A percentile compares a stretch with the other conserved stretches of the same genome.
phyloP scores from a whole-genome alignment of 257 asterid species.

The Solanum corneliomulleri region DNA sequence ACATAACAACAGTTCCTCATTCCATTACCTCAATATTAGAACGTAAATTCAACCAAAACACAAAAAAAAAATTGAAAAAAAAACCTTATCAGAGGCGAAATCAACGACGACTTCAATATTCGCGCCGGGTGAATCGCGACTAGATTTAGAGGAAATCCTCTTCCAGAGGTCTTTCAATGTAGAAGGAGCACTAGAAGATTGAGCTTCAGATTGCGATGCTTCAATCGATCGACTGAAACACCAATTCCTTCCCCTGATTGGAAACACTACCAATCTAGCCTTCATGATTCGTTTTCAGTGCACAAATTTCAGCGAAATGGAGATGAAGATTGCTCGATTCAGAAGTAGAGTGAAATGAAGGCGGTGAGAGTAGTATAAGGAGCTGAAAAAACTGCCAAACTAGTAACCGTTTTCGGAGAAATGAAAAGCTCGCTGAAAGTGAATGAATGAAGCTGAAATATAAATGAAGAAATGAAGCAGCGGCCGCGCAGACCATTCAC shows the following conservation, averaged over 20 bases:
- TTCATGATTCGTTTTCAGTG: slow-evolving; percentile 31
- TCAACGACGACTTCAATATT: slow-evolving; percentile 59
- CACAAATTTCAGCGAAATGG: neutral
- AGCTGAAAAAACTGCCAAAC: neutral
- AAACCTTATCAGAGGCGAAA: slow-evolving; percentile 69
- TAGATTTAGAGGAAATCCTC: slow-evolving; percentile 18
- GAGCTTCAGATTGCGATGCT: slow-evolving; percentile 27
- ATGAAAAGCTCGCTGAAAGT: neutral
- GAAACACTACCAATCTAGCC: slow-evolving; percentile 75
- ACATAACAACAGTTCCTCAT: neutral
- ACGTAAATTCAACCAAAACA: neutral
- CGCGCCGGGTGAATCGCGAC: slow-evolving; percentile 15
- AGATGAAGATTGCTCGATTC: neutral
- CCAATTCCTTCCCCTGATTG: slow-evolving; percentile 89
- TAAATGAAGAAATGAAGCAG: neutral
- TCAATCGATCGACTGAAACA: slow-evolving; percentile 75
- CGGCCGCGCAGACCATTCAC: neutral
- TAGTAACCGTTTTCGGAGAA: neutral
- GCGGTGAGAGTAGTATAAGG: neutral
- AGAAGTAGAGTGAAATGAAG: neutral
- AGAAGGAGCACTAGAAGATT: slow-evolving; percentile 52
- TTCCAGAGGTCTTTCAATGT: slow-evolving; percentile 59
- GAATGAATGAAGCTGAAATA: neutral
- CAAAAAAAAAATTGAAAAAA: neutral
- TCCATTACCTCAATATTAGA: neutral